Evolutionary conservation across 352 stramenopile genomes (phyloP).

Genomic region (Phytophthora melonis): DNA sequence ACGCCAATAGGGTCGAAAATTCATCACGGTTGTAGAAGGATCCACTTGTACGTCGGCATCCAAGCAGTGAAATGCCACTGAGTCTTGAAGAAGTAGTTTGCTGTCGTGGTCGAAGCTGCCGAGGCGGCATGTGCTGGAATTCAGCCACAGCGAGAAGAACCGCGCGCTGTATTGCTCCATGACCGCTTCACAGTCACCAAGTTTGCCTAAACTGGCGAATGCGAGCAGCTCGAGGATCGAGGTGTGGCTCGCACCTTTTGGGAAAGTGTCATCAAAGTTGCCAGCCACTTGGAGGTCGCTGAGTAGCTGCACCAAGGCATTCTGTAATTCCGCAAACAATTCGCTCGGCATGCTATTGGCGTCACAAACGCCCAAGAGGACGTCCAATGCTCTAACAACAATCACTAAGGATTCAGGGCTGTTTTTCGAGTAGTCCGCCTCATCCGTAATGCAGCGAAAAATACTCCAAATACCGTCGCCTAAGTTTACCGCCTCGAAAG

Average conservation of each 20-base stretch:
- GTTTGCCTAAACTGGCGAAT: conserved; percentile 9
- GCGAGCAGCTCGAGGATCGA: conserved; percentile 9
- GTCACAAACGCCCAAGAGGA: conserved; percentile 3
- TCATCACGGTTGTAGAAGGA: not conserved
- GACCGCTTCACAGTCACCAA: not conserved
- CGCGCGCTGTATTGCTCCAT: not conserved
- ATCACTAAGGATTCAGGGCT: not conserved
- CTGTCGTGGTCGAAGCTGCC: not conserved
- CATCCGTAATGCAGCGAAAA: not conserved
- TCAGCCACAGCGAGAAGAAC: conserved; percentile 25
- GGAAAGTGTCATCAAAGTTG: not conserved
- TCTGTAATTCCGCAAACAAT: not conserved
- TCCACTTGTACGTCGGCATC: not conserved
- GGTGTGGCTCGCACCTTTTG: not conserved
- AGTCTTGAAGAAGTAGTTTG: not conserved
- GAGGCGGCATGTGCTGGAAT: not conserved
- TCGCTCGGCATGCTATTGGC: not conserved
- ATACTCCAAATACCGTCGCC: not conserved
- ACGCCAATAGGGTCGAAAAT: conserved; percentile 22
- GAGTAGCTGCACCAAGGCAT: not conserved
- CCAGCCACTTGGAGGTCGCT: not conserved
- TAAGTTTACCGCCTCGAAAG: not conserved
- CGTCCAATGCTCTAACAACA: not conserved
- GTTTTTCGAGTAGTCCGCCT: not conserved
- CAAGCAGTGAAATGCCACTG: conserved; percentile 1